phyloP scores from a whole-genome alignment of 2,329 filamentous ascomycete species.

The Cordyceps farinosa region DNA sequence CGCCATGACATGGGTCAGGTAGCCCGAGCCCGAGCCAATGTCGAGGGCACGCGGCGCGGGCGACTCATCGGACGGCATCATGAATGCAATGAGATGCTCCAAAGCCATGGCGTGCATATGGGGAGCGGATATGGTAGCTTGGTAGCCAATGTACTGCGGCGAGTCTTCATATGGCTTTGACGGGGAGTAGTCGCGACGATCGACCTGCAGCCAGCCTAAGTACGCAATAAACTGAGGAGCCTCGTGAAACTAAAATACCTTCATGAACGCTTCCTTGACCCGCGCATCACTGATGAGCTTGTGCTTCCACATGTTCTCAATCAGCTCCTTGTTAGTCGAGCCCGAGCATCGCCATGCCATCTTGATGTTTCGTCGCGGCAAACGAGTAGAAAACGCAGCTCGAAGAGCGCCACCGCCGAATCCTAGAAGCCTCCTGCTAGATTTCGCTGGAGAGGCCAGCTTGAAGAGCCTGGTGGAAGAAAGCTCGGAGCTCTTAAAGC shows the following conservation, averaged over 20 bases:
- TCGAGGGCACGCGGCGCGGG: constrained; percentile 60
- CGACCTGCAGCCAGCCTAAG: constrained; percentile 55
- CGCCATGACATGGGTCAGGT: constrained; percentile 83
- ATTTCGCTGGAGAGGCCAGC: constrained; percentile 1
- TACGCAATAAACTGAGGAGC: background rate
- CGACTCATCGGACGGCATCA: constrained; percentile 34
- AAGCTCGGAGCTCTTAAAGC: background rate
- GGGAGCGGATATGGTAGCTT: constrained; percentile 56
- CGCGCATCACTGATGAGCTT: constrained; percentile 67
- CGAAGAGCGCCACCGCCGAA: constrained; percentile 11
- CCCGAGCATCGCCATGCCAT: constrained; percentile 95
- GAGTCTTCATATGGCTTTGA: constrained; percentile 62
- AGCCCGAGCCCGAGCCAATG: constrained; percentile 73
- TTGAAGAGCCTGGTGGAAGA: background rate
- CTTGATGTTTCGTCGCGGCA: constrained; percentile 23
- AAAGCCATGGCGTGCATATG: constrained; percentile 59
- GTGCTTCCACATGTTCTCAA: constrained; percentile 72
- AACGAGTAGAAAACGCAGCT: constrained; percentile 3
- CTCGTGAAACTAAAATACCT: constrained; percentile 42
- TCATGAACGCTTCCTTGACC: constrained; percentile 77
- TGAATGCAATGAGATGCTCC: constrained; percentile 45
- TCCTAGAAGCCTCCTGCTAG: background rate
- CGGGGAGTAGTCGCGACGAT: constrained; percentile 81
- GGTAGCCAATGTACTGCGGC: constrained; percentile 53
- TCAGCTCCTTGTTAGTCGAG: constrained; percentile 66